Base-by-base conservation (phyloP, 345 rosid genomes). In the Corchorus olitorius region DNA sequence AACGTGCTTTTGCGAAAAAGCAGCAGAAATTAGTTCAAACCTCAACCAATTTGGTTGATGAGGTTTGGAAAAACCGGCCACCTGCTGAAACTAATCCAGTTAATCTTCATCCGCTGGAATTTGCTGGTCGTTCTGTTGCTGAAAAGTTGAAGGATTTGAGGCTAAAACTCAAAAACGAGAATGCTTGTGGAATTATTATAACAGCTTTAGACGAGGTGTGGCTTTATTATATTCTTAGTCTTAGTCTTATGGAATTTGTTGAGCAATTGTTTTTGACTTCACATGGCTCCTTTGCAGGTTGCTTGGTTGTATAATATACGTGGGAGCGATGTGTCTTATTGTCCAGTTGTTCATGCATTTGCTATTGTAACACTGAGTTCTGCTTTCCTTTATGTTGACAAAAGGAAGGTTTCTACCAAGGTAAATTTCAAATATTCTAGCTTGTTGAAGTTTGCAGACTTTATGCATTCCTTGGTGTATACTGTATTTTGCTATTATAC, bases 221-320 rank as follows among this genome's bases (percentile, higher is more conserved):
- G 49, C 11, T 71, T 53, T 76, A 22, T 79, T 20, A 66, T 15
- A 64, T n/a, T 70, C 16, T 69, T 72, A 43, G 12, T 70, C 16
- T 69, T 72, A 43, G 12, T 20, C 46, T 14, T 16, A 45, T 37
- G 53, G 20, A 75, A 62, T 69, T 48, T 50, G n/a, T 65, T 52
- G 46, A 8, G 33, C 50, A 33, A 54, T 63, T 12, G 49, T 69
- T 76, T 12, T 54, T 16, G 49, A 49, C n/a, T 55, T 35, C 53
- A 54, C 35, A 45, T 43, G 53, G 77, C 78, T 55, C 22, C 50
- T 73, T 35, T 88, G 82, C 88, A 94, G 98, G 99, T 96, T 87
- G 99, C 99, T 82, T 96, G 99, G 99, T 72, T 93, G 77, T 96
- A 87, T 81, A 96, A 96, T 78, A 87, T 96, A 64, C 97, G 98